phyloP scores from a whole-genome alignment of 2,329 filamentous ascomycete genomes.

The Parastagonospora avenae region DNA sequence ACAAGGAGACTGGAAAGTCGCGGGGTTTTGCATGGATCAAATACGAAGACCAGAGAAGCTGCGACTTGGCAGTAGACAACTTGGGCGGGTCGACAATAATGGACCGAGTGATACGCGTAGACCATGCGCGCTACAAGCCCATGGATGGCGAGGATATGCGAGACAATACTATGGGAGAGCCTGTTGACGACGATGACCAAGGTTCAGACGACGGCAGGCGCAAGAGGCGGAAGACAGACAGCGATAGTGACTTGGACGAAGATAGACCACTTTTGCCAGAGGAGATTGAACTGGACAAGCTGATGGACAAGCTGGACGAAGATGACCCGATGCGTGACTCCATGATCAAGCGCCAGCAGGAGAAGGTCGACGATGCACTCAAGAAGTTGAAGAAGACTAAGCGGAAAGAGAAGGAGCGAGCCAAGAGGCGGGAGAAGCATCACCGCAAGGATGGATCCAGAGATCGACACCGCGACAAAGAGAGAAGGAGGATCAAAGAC shows the following conservation, averaged over 20 bases:
- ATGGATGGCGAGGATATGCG: constrained; percentile 76
- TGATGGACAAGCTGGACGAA: constrained; percentile 84
- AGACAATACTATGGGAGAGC: constrained; percentile 61
- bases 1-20: constrained; percentile 95
- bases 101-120: constrained; percentile 81
- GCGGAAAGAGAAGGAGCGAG: constrained; percentile 53
- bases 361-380: constrained; percentile 77
- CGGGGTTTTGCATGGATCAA: constrained; percentile 96
- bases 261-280: constrained; percentile 74
- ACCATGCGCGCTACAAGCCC: constrained; percentile 90
- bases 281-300: constrained; percentile 75
- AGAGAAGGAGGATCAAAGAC: constrained; percentile 29
- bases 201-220: constrained; percentile 54
- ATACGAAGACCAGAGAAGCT: constrained; percentile 96
- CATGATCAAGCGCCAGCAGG: constrained; percentile 87
- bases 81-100: constrained; percentile 83
- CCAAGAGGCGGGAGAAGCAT: constrained; percentile 45
- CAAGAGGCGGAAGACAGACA: constrained; percentile 54
- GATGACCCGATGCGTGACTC: constrained; percentile 98
- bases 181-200: constrained; percentile 37
- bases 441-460: constrained; percentile 29
- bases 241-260: constrained; percentile 47
- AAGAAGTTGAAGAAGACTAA: constrained; percentile 58
- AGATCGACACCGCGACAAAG: constrained; percentile 27
- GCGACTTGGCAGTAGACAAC: constrained; percentile 95